Conservation (phyloP, 108 stramenopile species). For the Conticribra weissflogii region DNA sequence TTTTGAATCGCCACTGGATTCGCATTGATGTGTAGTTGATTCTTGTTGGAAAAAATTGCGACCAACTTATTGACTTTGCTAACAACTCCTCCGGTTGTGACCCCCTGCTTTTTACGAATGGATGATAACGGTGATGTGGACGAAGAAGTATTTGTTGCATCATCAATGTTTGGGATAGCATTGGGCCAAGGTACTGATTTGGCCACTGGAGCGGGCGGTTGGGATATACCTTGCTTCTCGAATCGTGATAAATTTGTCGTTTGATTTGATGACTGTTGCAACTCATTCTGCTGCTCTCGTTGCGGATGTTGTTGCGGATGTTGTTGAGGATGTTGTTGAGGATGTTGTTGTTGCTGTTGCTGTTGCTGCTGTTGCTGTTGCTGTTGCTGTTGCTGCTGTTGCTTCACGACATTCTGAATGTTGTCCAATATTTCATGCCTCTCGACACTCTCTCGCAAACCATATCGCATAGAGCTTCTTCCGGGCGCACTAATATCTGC, state of each 20-base stretch:
- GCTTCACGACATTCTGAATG: neutral
- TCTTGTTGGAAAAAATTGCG: slow-evolving; percentile 22
- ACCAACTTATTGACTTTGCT: slow-evolving; percentile 31
- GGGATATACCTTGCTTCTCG: neutral
- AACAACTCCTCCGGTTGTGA: slow-evolving; percentile 3
- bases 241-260: too few relatives aligned
- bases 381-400: neutral
- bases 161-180: neutral
- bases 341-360: neutral
- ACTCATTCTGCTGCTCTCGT: slow-evolving; percentile 8
- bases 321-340: neutral
- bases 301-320: neutral
- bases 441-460: too few relatives aligned
- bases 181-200: too few relatives aligned
- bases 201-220: neutral
- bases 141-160: neutral
- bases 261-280: too few relatives aligned
- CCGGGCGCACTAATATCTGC: too few relatives aligned
- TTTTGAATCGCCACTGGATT: neutral
- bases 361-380: slow-evolving; percentile 1
- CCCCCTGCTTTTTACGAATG: neutral
- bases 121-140: neutral
- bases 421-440: neutral
- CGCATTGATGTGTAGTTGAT: neutral
- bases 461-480: too few relatives aligned